Conservation (phyloP, 1,284 basidiomycete genomes). For the Athelia sp. region DNA sequence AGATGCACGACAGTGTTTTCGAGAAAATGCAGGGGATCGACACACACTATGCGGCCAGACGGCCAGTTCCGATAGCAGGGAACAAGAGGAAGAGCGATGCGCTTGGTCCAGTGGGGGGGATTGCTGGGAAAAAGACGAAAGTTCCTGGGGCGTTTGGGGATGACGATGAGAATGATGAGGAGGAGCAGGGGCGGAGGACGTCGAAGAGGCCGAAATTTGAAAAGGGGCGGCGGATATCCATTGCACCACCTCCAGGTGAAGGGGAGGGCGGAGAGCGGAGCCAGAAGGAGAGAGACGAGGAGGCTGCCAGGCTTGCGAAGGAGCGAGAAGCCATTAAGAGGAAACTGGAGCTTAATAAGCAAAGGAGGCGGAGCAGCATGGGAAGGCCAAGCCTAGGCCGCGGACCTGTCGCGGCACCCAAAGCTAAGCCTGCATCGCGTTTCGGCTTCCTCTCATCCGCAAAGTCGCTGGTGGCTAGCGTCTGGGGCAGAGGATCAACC, state of each 20-base stretch:
- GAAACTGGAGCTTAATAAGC: constrained; percentile 57
- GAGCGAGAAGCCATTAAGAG: constrained; percentile 57
- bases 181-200: constrained; percentile 27
- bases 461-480: constrained; percentile 32
- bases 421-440: constrained; percentile 26
- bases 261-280: constrained; percentile 23
- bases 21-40: constrained; percentile 74
- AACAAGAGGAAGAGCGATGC: constrained; percentile 39
- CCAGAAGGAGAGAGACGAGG: constrained; percentile 30
- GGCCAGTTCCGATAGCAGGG: constrained; percentile 18
- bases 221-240: constrained; percentile 19
- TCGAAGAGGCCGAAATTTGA: constrained; percentile 39
- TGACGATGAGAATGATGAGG: constrained; percentile 39
- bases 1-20: constrained; percentile 59
- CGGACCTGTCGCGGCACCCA: constrained; percentile 24
- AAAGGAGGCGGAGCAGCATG: constrained; percentile 61
- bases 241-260: background rate
- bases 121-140: constrained; percentile 37
- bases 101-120: constrained; percentile 31
- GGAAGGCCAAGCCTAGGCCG: constrained; percentile 41
- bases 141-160: constrained; percentile 55
- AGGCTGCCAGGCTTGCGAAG: constrained; percentile 27
- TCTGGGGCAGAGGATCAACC: constrained; percentile 27
- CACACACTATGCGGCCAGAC: constrained; percentile 49
- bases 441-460: constrained; percentile 35